Base-by-base conservation (phyloP, 768 basidiomycete genomes). In the Podaxis pistillaris region DNA sequence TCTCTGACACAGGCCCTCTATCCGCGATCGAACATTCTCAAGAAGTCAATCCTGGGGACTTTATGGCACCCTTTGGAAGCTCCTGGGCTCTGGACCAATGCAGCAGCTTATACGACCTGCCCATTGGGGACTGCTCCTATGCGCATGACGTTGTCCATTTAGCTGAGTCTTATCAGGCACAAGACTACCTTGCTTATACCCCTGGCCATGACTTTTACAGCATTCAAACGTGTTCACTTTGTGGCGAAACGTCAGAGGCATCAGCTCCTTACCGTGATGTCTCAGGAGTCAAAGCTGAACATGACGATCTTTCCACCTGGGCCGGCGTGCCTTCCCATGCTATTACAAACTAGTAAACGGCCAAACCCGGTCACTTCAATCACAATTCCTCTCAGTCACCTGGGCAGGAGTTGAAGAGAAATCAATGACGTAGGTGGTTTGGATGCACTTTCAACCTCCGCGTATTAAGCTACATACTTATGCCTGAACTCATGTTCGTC, bases 51-150 rank as follows among this genome's bases (percentile, higher is more conserved):
- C 22, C n/a, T n/a, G 47, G 56, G 22, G 38, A 62, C 38, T 50
- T 62, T 13, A 50, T 56, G 44, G 33, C 24, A 24, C 36, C 61
- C 12, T 19, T 62, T 24, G 55, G 30, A 24, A 56, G 24, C 47
- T 50, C 61, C n/a, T 62, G 61, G 61, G 61, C 61, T 28, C 54
- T 62, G 24, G 61, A 62, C 55, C 61, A 62, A 50, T 62, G 55
- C 36, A 56, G 38, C 19, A 50, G 37, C 37, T 56, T 62, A 56
- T 62, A 62, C 28, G 61, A 62, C 22, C 47, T 56, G 13, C 9
- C 37, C 3, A 33, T 56, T 50, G 55, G 55, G 22, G 46, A 51
- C 38, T 47, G 36, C 40, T 40, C 55, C 26, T 38, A 40, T 28
- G 33, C 47, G 24, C 44, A 56, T 26, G 55, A 56, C 9, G 2